phyloP scores from a whole-genome alignment of 164 flowering plant species.

The Liriodendron chinense region DNA sequence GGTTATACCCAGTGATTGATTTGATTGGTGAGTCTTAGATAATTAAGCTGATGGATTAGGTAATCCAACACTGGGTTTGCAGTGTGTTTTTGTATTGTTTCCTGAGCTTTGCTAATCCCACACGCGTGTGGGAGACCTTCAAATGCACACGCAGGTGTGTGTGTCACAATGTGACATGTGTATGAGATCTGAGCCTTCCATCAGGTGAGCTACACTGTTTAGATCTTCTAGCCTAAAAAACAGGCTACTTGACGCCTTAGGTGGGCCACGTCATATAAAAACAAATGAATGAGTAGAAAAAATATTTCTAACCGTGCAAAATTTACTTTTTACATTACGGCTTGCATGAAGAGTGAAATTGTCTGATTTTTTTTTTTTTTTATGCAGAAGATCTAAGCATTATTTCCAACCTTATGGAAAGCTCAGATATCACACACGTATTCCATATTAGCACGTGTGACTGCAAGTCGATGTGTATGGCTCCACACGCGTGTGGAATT shows the following conservation, averaged over 20 bases:
- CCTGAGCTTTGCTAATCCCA: not conserved
- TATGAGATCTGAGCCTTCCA: not conserved
- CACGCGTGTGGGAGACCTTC: not conserved
- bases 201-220: not conserved
- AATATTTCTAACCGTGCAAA: too few species aligned
- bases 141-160: too few species aligned
- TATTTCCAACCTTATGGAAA: too few species aligned
- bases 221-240: too few species aligned
- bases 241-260: too few species aligned
- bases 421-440: too few species aligned
- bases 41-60: constrained; percentile 14
- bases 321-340: too few species aligned
- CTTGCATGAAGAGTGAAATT: too few species aligned
- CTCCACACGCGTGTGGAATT: not conserved
- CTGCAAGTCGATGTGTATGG: not conserved
- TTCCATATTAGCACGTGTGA: not conserved
- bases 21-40: not conserved
- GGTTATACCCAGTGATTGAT: not conserved
- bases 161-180: not conserved
- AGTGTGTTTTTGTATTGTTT: constrained; percentile 3
- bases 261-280: too few species aligned
- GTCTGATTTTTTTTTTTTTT: too few species aligned
- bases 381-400: too few species aligned
- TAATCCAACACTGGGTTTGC: constrained; percentile 20
- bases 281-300: too few species aligned